phyloP scores from a whole-genome alignment of 345 rosid genomes.

The Rhizophora mangle region DNA sequence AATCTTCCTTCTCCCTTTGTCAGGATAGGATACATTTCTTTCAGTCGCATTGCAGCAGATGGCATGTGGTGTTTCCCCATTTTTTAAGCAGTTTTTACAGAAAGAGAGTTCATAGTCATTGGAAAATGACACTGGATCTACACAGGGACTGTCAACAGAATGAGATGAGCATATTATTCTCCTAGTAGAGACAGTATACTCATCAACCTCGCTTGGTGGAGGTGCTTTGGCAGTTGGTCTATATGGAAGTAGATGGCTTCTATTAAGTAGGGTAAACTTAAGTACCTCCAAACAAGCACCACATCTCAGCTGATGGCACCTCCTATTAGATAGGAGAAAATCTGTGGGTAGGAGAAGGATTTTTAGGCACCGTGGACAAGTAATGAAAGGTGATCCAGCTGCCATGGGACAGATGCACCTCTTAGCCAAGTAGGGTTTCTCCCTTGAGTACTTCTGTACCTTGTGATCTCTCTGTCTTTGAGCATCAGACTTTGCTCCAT shows the following conservation, averaged over 20 bases:
- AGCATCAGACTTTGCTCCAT: constrained; percentile 46
- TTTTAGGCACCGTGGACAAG: constrained; percentile 56
- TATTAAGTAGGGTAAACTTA: constrained; percentile 54
- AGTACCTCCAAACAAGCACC: constrained; percentile 65
- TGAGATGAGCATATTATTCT: constrained; percentile 20
- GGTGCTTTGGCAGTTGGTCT: constrained; percentile 22
- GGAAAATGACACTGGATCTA: constrained; percentile 33
- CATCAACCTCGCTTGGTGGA: constrained; percentile 37
- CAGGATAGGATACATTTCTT: constrained; percentile 22
- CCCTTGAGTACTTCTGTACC: constrained; percentile 39
- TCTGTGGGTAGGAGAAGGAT: constrained; percentile 71
- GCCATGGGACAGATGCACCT: constrained; percentile 66
- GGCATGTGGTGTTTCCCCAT: constrained; percentile 20
- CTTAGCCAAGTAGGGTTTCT: constrained; percentile 46
- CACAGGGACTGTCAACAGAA: constrained; percentile 16
- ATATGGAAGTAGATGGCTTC: constrained; percentile 56
- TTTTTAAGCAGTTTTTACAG: constrained; percentile 18
- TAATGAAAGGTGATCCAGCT: constrained; percentile 77
- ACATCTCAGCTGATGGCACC: constrained; percentile 65
- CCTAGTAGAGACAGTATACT: constrained; percentile 18
- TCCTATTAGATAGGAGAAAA: constrained; percentile 61
- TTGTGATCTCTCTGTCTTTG: constrained; percentile 42
- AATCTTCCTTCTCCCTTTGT: constrained; percentile 27
- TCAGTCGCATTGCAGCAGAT: constrained; percentile 6
- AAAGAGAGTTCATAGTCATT: constrained; percentile 34